A percentile compares a stretch with the other conserved stretches of the same genome.
These are phyloP conservation scores for Paratinospora sagittata DNA, from an alignment of 164 flowering plant species.

Conservation along the genomic window DNA sequence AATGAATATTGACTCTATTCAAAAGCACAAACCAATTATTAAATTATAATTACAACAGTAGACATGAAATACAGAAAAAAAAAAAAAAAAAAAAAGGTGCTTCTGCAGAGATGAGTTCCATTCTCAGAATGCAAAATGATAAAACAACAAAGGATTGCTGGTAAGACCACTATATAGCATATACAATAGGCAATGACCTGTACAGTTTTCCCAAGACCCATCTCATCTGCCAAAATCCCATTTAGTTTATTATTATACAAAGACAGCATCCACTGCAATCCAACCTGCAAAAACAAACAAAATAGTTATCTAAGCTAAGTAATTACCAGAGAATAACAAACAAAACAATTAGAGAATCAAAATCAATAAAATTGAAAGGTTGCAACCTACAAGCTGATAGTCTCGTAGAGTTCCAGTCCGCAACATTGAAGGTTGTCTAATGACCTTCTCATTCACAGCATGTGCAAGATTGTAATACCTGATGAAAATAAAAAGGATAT, in stretches of 20 bases:
- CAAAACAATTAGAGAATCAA: conserved; percentile 1
- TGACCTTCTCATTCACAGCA: conserved; percentile 89
- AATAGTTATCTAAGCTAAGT: background rate
- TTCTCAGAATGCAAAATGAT: background rate
- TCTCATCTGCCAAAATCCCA: conserved; percentile 99
- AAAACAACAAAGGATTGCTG: conserved; percentile 2
- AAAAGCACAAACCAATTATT: too few species aligned
- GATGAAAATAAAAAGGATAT: conserved; percentile 10
- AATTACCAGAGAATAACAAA: background rate
- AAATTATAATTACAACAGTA: background rate
- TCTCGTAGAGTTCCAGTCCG: conserved; percentile 89
- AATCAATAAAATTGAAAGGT: conserved; percentile 9
- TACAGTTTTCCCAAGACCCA: conserved; percentile 99
- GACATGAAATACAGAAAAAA: background rate
- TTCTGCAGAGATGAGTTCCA: background rate
- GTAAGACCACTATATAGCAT: background rate
- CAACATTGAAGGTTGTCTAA: conserved; percentile 91
- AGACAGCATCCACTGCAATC: conserved; percentile 99
- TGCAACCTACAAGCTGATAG: conserved; percentile 91
- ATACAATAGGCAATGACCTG: conserved; percentile 44
- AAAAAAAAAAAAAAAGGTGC: background rate
- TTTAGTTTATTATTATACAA: conserved; percentile 94
- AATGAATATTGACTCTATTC: too few species aligned
- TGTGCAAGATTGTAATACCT: conserved; percentile 97
- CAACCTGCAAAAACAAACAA: conserved; percentile 54